These are phyloP conservation scores for Ustilago esculenta DNA, from an alignment of 1,284 basidiomycete genomes.

Conservation along the genomic window DNA sequence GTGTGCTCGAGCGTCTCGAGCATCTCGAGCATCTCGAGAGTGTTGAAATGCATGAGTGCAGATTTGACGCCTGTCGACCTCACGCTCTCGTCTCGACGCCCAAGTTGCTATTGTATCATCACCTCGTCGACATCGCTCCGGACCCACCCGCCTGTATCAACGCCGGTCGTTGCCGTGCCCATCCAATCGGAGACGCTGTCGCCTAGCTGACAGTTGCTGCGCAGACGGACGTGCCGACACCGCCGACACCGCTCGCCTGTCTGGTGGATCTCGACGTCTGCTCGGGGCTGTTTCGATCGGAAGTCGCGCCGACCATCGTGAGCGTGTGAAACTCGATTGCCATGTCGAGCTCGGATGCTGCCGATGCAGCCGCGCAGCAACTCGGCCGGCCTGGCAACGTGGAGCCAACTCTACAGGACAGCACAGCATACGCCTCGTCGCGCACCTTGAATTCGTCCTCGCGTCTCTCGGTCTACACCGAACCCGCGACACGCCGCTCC, in stretches of 20 bases:
- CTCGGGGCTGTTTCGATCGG: too few species aligned
- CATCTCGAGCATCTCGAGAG: too few species aligned
- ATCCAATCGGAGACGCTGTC: neutral
- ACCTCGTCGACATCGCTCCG: too few species aligned
- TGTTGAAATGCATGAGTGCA: too few species aligned
- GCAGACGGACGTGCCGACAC: neutral
- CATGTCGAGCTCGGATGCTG: slow-evolving; percentile 13
- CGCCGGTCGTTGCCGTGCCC: too few species aligned
- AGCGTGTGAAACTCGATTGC: neutral
- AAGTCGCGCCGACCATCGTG: neutral
- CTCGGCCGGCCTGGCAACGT: slow-evolving; percentile 2
- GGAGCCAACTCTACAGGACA: slow-evolving; percentile 5
- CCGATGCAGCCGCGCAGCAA: slow-evolving; percentile 1
- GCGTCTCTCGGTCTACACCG: slow-evolving; percentile 26
- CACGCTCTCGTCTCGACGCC: too few species aligned
- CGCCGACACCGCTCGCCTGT: too few species aligned
- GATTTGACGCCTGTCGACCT: too few species aligned
- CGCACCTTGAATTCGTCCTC: slow-evolving; percentile 32
- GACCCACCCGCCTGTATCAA: too few species aligned
- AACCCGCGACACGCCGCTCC: slow-evolving; percentile 27
- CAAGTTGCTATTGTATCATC: too few species aligned
- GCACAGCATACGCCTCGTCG: slow-evolving; percentile 6
- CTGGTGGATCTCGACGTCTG: too few species aligned
- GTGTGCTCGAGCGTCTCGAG: too few species aligned
- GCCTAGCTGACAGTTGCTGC: neutral